Base-by-base conservation (phyloP, 495 filamentous ascomycete species). In the Penicillium parvum region DNA sequence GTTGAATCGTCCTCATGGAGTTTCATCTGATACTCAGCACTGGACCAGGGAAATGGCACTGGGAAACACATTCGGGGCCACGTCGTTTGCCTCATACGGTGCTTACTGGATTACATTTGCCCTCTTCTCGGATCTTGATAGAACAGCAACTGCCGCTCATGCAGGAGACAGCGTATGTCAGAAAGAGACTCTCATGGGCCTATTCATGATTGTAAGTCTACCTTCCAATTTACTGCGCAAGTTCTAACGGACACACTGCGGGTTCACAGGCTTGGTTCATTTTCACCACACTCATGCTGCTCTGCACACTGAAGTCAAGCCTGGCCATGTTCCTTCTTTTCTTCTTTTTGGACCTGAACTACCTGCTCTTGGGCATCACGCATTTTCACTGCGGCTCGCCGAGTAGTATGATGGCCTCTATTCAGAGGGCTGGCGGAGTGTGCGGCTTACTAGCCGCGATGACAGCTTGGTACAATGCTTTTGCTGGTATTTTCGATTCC, bases 31-130 rank as follows among this genome's bases (percentile, higher is more conserved):
- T n/a, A n/a, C n/a, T n/a, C n/a, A n/a, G n/a, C n/a, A n/a, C n/a
- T n/a, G 10, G 9, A n/a, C 1, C 44, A 91, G 86, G 89, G 89
- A 94, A 73, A 90, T 92, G 85, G 88, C 86, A 17, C 76, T 87
- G 3, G 90, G 87, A 42, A 94, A 90, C 72, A 92, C 89, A 10
- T 95, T 96, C 41, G 88, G 86, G 75, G 89, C 88, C 15, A 95
- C 88, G n/a, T 86, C 90, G 3, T 78, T 95, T 37, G 88, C 85
- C 4, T 95, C 90, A 0, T 95, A 86, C 60, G 89, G 90, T 35
- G 89, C 88, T 42, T 95, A 94, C 78, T 95, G 89, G 89, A 79
- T 95, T 52, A 77, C 85, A 26, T 86, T 81, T 55, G 87, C 74
- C 45, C 79, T 94, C 66, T 75, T 90, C 45, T 73, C 90, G 40